Percentiles rank a stretch among this genome's conserved stretches.
Evolutionary conservation across 2,329 filamentous ascomycete species (phyloP).

Genomic region (Juglanconis oblonga): DNA sequence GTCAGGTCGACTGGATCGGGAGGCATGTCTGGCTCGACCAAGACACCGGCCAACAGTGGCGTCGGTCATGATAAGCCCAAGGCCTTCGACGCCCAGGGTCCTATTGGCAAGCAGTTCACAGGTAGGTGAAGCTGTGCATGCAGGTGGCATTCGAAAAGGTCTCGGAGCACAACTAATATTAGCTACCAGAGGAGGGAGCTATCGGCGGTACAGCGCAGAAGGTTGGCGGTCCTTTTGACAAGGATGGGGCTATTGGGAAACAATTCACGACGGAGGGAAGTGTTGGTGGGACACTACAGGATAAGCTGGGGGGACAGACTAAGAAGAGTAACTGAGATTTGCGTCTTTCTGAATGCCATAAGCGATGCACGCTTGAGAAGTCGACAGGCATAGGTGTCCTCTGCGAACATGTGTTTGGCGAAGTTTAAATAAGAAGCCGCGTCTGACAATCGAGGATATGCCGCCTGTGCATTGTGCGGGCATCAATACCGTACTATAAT

Average conservation of each 20-base stretch:
- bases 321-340: slow-evolving; percentile 8
- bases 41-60: slow-evolving; percentile 24
- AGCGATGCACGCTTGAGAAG: too few relatives aligned
- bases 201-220: slow-evolving; percentile 49
- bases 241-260: slow-evolving; percentile 51
- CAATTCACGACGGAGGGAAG: slow-evolving; percentile 53
- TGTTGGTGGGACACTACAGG: slow-evolving; percentile 52
- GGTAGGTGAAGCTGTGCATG: slow-evolving; percentile 27
- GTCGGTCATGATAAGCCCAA: slow-evolving; percentile 32
- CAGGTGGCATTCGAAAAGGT: neutral
- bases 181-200: slow-evolving; percentile 37
- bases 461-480: too few relatives aligned
- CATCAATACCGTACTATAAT: too few relatives aligned
- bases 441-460: too few relatives aligned
- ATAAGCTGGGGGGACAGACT: slow-evolving; percentile 37
- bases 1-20: slow-evolving; percentile 13
- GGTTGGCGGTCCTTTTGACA: slow-evolving; percentile 47
- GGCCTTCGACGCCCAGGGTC: slow-evolving; percentile 46
- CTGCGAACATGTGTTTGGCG: too few relatives aligned
- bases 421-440: too few relatives aligned
- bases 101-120: slow-evolving; percentile 55
- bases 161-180: neutral
- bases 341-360: neutral
- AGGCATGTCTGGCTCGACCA: slow-evolving; percentile 13
- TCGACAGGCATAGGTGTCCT: too few relatives aligned